Evolutionary conservation across 441 rosid genomes (phyloP).

Genomic region (Hura crepitans): DNA sequence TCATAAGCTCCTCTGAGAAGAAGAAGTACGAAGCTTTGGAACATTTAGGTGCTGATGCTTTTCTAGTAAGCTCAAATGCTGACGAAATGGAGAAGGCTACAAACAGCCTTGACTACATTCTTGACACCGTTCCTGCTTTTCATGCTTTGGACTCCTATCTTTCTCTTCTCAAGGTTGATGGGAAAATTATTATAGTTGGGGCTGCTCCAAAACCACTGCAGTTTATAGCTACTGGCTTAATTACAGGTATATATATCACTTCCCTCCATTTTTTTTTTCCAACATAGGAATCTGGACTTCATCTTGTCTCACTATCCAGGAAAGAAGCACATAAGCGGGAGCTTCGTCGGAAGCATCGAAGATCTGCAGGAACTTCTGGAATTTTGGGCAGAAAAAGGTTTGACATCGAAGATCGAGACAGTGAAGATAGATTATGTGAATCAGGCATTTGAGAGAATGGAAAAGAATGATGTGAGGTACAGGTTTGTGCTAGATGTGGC

Average conservation of each 20-base stretch:
- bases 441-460: conserved; percentile 42
- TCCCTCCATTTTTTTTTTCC: background rate
- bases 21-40: conserved; percentile 42
- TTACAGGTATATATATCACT: conserved; percentile 27
- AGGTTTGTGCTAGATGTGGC: conserved; percentile 45
- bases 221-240: conserved; percentile 25
- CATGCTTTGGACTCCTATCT: conserved; percentile 36
- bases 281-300: background rate
- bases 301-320: conserved; percentile 20
- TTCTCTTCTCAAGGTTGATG: conserved; percentile 37
- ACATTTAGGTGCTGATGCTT: conserved; percentile 37
- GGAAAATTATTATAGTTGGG: conserved; percentile 39
- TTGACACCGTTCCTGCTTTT: conserved; percentile 41
- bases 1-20: conserved; percentile 46
- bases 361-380: conserved; percentile 39
- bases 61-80: conserved; percentile 36
- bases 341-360: conserved; percentile 40
- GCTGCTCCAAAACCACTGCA: conserved; percentile 36
- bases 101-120: conserved; percentile 38
- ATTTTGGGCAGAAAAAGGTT: conserved; percentile 38
- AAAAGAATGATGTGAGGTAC: conserved; percentile 41
- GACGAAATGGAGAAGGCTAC: conserved; percentile 34
- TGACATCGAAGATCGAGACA: conserved; percentile 38
- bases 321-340: conserved; percentile 37
- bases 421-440: conserved; percentile 38